phyloP scores from a whole-genome alignment of 805 yeast species.

The Tetrapisispora phaffii region DNA sequence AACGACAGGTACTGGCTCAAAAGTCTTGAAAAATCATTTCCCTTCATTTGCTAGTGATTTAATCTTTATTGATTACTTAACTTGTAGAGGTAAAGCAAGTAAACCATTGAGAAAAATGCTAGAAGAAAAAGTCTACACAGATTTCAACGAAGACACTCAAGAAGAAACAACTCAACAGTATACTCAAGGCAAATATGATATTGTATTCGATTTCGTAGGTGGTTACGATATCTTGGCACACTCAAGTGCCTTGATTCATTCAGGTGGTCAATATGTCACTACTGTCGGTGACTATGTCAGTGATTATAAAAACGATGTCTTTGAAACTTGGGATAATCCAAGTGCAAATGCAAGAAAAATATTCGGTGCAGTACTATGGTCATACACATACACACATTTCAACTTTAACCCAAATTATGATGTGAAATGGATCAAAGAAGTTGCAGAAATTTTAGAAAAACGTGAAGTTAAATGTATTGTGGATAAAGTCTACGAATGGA shows the following conservation, averaged over 20 bases:
- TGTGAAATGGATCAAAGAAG: slow-evolving; percentile 34
- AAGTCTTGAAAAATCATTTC: slow-evolving; percentile 32
- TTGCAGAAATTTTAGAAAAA: slow-evolving; percentile 37
- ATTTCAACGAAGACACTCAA: slow-evolving; percentile 27
- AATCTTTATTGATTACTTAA: slow-evolving; percentile 27
- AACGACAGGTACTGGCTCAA: slow-evolving; percentile 45
- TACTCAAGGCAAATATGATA: slow-evolving; percentile 43
- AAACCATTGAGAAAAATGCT: slow-evolving; percentile 26
- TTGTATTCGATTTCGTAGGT: slow-evolving; percentile 65
- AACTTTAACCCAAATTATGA: slow-evolving; percentile 28
- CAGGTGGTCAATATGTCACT: slow-evolving; percentile 45
- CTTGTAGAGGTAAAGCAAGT: slow-evolving; percentile 26
- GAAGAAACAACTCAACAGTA: slow-evolving; percentile 18
- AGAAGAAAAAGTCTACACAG: slow-evolving; percentile 28
- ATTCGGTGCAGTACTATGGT: slow-evolving; percentile 30
- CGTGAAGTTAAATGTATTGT: slow-evolving; percentile 40
- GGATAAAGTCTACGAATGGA: slow-evolving; percentile 49
- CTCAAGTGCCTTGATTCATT: slow-evolving; percentile 35
- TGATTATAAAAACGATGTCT: slow-evolving; percentile 31
- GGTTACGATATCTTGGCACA: slow-evolving; percentile 44
- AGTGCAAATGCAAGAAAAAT: slow-evolving; percentile 30
- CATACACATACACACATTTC: slow-evolving; percentile 31
- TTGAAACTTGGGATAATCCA: slow-evolving; percentile 30
- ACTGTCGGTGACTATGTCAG: slow-evolving; percentile 52
- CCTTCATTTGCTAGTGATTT: slow-evolving; percentile 34